Evolutionary conservation across 2,329 filamentous ascomycete genomes (phyloP).

Genomic region (Didymosphaeria variabile): DNA sequence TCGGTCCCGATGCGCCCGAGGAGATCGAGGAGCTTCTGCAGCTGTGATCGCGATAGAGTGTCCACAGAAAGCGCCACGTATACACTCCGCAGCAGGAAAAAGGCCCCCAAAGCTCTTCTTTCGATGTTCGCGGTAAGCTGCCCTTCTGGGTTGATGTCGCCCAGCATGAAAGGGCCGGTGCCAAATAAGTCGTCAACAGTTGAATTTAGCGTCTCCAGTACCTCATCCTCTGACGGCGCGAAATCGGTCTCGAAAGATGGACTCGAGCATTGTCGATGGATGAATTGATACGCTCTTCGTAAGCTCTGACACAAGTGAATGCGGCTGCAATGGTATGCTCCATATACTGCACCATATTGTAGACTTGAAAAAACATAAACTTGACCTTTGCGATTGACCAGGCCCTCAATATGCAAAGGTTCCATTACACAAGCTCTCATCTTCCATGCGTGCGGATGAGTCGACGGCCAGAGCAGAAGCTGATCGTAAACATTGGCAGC

Average conservation of each 20-base stretch:
- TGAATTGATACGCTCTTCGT: neutral
- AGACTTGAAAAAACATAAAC: neutral
- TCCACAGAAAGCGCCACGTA: neutral
- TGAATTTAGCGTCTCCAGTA: neutral
- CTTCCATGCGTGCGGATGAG: neutral
- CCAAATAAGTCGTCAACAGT: conserved; percentile 3
- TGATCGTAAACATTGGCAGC: neutral
- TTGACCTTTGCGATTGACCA: neutral
- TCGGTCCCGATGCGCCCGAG: conserved; percentile 3
- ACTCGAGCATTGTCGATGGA: neutral
- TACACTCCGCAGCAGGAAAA: conserved; percentile 9
- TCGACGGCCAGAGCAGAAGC: conserved; percentile 1
- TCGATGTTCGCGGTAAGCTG: neutral
- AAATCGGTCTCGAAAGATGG: neutral
- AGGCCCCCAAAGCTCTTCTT: conserved; percentile 8
- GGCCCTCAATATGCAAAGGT: neutral
- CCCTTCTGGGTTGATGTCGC: conserved; percentile 7
- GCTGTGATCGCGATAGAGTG: neutral
- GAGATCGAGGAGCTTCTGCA: neutral
- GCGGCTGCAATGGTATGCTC: conserved; percentile 7
- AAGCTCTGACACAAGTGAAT: conserved; percentile 10
- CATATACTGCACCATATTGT: conserved; percentile 4
- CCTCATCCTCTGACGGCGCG: neutral
- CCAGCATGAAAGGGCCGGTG: conserved; percentile 1
- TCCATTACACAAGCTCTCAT: neutral